A percentile compares a stretch with the other conserved stretches of the same genome.
Conservation (phyloP, 2,329 filamentous ascomycete species). For the Aschersonia sp. region DNA sequence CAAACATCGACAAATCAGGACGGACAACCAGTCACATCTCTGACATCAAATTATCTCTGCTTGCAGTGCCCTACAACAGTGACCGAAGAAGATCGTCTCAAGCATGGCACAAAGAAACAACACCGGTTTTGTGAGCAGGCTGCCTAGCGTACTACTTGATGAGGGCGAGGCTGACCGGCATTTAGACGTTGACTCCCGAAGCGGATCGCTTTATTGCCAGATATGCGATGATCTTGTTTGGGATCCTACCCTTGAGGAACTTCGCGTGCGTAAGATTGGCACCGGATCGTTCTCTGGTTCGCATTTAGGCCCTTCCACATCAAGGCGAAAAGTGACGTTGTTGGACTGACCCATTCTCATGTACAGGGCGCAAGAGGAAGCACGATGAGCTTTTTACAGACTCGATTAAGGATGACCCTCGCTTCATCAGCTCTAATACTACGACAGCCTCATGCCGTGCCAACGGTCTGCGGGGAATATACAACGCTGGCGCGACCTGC, state of each 20-base stretch:
- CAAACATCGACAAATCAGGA: conserved; percentile 49
- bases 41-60: conserved; percentile 58
- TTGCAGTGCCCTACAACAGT: conserved; percentile 59
- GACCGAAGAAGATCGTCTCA: conserved; percentile 47
- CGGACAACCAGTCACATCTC: conserved; percentile 40
- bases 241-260: conserved; percentile 65
- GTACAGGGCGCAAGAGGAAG: conserved; percentile 55
- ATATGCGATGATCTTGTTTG: conserved; percentile 74
- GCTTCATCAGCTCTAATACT: conserved; percentile 66
- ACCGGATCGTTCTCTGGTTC: conserved; percentile 50
- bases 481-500: conserved; percentile 96
- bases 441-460: conserved; percentile 69
- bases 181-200: conserved; percentile 62
- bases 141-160: not conserved
- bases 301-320: not conserved
- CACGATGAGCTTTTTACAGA: conserved; percentile 56
- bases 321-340: not conserved
- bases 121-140: conserved; percentile 55
- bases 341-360: not conserved
- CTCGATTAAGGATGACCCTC: conserved; percentile 54
- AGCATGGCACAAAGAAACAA: conserved; percentile 53
- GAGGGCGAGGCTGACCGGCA: conserved; percentile 11
- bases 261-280: conserved; percentile 55
- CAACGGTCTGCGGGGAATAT: conserved; percentile 78
- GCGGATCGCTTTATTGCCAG: conserved; percentile 63